A percentile compares a stretch with the other conserved stretches of the same genome.
These are phyloP conservation scores for Gossypium ekmanianum DNA, from an alignment of 345 rosid species.

Conservation along the genomic window DNA sequence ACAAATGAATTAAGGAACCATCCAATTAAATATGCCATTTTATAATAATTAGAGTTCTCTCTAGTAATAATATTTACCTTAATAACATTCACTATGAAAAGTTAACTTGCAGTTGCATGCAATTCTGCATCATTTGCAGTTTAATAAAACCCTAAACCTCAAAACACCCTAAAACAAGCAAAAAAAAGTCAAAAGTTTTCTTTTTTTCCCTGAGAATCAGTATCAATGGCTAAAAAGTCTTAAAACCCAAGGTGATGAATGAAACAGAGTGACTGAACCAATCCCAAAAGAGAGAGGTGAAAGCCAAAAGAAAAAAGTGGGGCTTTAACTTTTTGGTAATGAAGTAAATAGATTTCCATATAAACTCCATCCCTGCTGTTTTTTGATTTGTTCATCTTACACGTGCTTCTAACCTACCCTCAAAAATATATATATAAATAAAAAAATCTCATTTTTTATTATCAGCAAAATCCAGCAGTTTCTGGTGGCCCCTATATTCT, in stretches of 20 bases:
- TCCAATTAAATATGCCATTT: no score
- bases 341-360: background rate
- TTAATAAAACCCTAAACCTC: no score
- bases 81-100: no score
- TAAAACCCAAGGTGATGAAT: background rate
- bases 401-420: conserved; percentile 3
- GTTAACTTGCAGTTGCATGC: no score
- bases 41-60: no score
- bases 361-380: background rate
- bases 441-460: background rate
- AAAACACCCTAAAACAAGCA: no score
- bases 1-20: background rate
- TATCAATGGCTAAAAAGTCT: background rate
- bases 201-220: background rate
- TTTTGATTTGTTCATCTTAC: background rate
- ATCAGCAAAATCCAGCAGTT: conserved; percentile 4
- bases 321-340: background rate
- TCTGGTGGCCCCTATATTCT: background rate
- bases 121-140: background rate
- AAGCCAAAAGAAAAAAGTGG: background rate
- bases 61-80: no score
- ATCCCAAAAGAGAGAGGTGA: background rate
- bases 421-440: no score
- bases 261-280: background rate
- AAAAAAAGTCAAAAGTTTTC: no score